Base-by-base conservation (phyloP, 306 rosid genomes). In the Hylodesmum podocarpum region DNA sequence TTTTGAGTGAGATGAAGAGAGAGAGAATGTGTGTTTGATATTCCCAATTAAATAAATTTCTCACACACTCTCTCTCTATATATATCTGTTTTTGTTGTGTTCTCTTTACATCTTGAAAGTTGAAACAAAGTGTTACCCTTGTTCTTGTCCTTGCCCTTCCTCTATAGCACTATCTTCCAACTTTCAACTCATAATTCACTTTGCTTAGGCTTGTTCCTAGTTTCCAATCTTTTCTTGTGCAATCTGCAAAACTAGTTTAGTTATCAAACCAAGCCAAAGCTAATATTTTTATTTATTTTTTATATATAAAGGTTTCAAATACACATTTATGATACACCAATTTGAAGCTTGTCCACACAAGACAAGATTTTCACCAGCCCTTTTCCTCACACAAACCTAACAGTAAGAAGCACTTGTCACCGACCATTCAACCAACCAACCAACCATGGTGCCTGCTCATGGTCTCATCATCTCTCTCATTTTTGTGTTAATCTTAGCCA, bases 381-480 rank as follows among this genome's bases (percentile, higher is more conserved):
- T 78, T 37, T 73, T 25, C 75, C 55, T 71, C 43, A 63, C 63
- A 8, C 83, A 72, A 72, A 68, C 80, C 81, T 80, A 70, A 74
- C 34, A 64, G 70, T n/a, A 34, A 73, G 71, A 70, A 68, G 63
- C 76, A 76, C 70, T 69, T 78, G 69, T 78, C 81, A 65, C 75
- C 81, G 62, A 73, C 70, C 1, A 33, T 3, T 3, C 39, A 4
- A 22, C 62, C 12, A 54, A 13, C 61, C 73, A 62, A 78, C 55
- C 81, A 86, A 80, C 80, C 84, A 89, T 81, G 82, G 75, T 89
- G 80, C 79, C 91, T 84, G 70, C 88, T 73, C 78, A 79, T 82
- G 83, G 85, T 73, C 90, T 88, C 82, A 70, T 78, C 61, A 50
- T 87, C 66, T 87, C 89, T 76, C 89, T 96, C 83, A 77, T 91